A percentile compares a stretch with the other conserved stretches of the same genome.
These are phyloP conservation scores for Exserohilum rostratum DNA, from an alignment of 2,329 filamentous ascomycete species.

Conservation along the genomic window DNA sequence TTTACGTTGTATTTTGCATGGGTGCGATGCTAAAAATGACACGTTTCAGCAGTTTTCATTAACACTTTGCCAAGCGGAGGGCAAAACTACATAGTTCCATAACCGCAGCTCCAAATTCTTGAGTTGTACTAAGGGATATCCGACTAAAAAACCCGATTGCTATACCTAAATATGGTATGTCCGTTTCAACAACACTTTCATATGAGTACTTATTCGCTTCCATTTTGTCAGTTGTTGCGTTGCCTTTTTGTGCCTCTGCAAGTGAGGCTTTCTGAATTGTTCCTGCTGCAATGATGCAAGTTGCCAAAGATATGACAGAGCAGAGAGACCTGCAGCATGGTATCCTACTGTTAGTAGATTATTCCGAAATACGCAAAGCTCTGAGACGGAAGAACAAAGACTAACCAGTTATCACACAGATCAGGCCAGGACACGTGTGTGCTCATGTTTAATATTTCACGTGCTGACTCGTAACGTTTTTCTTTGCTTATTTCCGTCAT, in stretches of 20 bases:
- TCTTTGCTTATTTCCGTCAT: not conserved
- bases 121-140: not conserved
- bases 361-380: not conserved
- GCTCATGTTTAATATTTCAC: not conserved
- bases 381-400: not conserved
- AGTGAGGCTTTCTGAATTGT: not conserved
- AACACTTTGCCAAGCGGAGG: not conserved
- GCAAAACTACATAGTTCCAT: not conserved
- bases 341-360: not conserved
- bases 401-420: not conserved
- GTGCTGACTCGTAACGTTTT: not conserved
- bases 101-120: not conserved
- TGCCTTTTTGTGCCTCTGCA: not conserved
- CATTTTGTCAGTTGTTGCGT: not conserved
- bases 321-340: not conserved
- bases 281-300: not conserved
- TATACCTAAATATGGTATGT: not conserved
- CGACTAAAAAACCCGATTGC: not conserved
- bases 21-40: too few species aligned
- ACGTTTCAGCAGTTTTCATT: too few species aligned
- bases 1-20: too few species aligned
- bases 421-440: not conserved
- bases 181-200: not conserved
- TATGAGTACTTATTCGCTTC: not conserved
- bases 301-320: not conserved